Evolutionary conservation across 2,329 filamentous ascomycete genomes (phyloP), one percentile per base, ranked within the genome.

Genomic region (Cyphellophora europaea): DNA sequence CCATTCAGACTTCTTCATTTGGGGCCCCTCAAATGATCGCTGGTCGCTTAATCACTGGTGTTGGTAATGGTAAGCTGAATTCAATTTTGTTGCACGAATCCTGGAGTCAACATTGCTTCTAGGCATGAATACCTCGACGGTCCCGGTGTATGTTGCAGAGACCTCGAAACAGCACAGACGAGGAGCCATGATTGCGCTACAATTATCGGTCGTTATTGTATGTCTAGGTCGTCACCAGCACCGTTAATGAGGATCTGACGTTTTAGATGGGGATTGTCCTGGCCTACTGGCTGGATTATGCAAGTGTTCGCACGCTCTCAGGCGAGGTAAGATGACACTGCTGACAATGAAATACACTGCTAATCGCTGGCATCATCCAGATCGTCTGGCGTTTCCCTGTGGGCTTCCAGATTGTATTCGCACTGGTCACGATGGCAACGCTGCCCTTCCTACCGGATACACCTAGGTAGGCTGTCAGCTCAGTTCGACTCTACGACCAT

Each of bases 231-330:
- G n/a, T n/a, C n/a, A n/a, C n/a, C n/a, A n/a, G n/a, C n/a, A n/a
- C n/a, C n/a, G n/a, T n/a, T n/a, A n/a, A n/a, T n/a, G n/a, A n/a
- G n/a, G n/a, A n/a, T n/a, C n/a, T n/a, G n/a, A n/a, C n/a, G n/a
- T n/a, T n/a, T n/a, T n/a, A n/a, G 23, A 58, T 56, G 14, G 69
- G 69, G 2, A 70, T 69, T 39, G 59, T 53, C 2, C 33, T 72
- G 2, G 62, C 60, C 5, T 69, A 71, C 30, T 72, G 69, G 66
- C 58, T 72, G n/a, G 71, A 62, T 8, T 72, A 64, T 38, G 66
- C 67, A n/a, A n/a, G n/a, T n/a, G n/a, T n/a, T n/a, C n/a, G n/a
- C n/a, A n/a, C n/a, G n/a, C n/a, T n/a, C n/a, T n/a, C n/a, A n/a
- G n/a, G 29, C 32, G 2, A 27, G 27, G 12, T 43, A 37, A 40